Evolutionary conservation across 805 yeast genomes (phyloP), one percentile per base, ranked within the genome.

Genomic region (Lipomyces lipofer): DNA sequence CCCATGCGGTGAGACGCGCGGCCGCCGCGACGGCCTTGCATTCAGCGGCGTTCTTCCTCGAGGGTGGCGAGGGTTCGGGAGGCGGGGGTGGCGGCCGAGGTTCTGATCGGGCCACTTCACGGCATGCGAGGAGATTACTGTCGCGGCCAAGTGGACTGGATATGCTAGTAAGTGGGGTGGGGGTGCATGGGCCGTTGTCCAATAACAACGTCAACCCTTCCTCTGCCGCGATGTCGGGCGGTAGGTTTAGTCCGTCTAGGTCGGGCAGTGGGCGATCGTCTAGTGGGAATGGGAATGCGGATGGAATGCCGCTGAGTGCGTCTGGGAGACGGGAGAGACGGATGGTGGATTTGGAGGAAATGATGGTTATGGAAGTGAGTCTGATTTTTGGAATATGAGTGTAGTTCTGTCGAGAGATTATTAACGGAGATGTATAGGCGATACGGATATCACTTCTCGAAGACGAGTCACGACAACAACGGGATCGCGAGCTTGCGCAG

Each of bases 21-120:
- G 97, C 97, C 0, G 88, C 96, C 12, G 98, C 98, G 0, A 88
- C 88, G 30, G 96, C 96, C 0, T 80, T 92, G 36, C 98, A 92
- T 70, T 91, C 95, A 1, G 83, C 95, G 10, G 89, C 90, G 52
- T 78, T 88, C 64, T 67, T 89, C 29, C 74, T 85, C 13, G 74
- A 32, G 29, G 49, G 24, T 8, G 46, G 33, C 38, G 29, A 39
- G 25, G 15, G 44, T 25, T 36, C 13, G 5, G 25, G 21, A 10
- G 12, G 45, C 29, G 30, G 50, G 17, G 47, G 49, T 21, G 44
- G 51, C 12, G 38, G 45, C 12, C 46, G 43, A 10, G 38, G 19
- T n/a, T 15, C 47, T 6, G 17, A 35, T 28, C 43, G 54, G 21
- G 28, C n/a, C n/a, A n/a, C n/a, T n/a, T n/a, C n/a, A n/a, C n/a